Conservation (phyloP, 1,284 basidiomycete species). For the Uromyces viciae-fabae region DNA sequence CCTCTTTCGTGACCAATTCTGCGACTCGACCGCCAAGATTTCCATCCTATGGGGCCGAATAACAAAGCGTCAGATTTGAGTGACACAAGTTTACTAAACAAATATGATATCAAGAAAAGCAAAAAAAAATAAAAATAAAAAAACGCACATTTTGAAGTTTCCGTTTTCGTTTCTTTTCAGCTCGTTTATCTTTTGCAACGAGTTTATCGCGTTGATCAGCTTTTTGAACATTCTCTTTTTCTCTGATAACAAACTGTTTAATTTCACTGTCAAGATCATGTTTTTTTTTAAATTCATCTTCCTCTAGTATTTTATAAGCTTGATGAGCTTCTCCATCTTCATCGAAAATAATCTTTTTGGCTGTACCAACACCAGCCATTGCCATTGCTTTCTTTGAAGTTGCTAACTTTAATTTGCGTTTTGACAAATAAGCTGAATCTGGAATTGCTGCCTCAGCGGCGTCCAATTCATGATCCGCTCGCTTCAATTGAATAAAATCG, state of each 20-base stretch:
- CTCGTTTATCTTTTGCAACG: constrained; percentile 79
- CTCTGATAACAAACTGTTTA: constrained; percentile 67
- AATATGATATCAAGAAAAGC: neutral
- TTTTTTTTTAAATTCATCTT: constrained; percentile 64
- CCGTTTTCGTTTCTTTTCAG: constrained; percentile 75
- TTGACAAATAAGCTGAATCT: constrained; percentile 59
- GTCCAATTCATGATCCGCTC: constrained; percentile 74
- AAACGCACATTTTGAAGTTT: constrained; percentile 63
- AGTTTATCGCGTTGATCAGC: constrained; percentile 73
- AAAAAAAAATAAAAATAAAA: neutral
- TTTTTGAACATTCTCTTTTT: constrained; percentile 67
- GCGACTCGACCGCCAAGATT: neutral
- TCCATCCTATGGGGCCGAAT: too few relatives aligned
- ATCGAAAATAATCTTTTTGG: constrained; percentile 72
- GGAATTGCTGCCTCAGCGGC: constrained; percentile 59
- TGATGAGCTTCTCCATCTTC: constrained; percentile 75
- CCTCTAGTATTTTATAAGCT: constrained; percentile 69
- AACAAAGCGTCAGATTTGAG: neutral
- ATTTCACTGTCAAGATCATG: constrained; percentile 68
- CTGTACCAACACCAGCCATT: constrained; percentile 62
- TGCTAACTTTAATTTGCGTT: constrained; percentile 68
- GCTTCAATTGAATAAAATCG: constrained; percentile 90
- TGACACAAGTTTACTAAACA: too few relatives aligned
- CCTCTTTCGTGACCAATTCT: constrained; percentile 40
- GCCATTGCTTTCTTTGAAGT: constrained; percentile 72